Evolutionary conservation across 2,329 filamentous ascomycete species (phyloP), one percentile per base, ranked within the genome.

Genomic region (Fusarium ramigenum): DNA sequence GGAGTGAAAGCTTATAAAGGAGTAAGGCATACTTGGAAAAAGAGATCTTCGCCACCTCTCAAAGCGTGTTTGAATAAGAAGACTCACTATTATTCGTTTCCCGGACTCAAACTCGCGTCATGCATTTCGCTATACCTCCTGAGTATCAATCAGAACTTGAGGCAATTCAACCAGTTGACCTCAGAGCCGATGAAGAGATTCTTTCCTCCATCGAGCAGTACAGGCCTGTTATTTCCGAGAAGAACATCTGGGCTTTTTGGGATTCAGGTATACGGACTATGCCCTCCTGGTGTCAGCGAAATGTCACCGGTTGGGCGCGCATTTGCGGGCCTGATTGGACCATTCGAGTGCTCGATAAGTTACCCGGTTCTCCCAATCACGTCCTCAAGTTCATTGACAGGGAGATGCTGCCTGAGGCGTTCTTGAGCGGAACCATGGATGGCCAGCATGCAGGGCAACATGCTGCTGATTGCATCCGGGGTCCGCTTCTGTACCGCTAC

Each of bases 241-340:
- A 46, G 25, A 46, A 46, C 43, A 46, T 46, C 18, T 46, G 43
- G 43, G 43, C 43, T 15, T 46, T 46, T 46, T 46, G 43, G 43
- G 43, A 46, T 21, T 46, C 43, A 28, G 43, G 43, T 46, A 7
- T 28, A 10, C 25, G 43, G 28, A 5, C 18, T 7, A 46, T 46
- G 9, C 43, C 43, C 8, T 10, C 25, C 5, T 46, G 43, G 43
- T 46, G 43, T 18, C 23, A 46, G 43, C 43, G 43, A 15, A 46
- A 46, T 46, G 12, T 46, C 25, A 28, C 15, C 43, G 18, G 25
- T 15, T 46, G 43, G 43, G 43, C 12, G 2, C 43, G 43, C 8
- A 46, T 46, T 15, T 46, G 43, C 12, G 23, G 25, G 6, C 16
- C 25, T 28, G 43, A 21, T 5, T 46, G 25, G 43, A 21, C 43